Conservation (phyloP, 2,329 filamentous ascomycete species). For the Ophiostoma himal-ulmi region DNA sequence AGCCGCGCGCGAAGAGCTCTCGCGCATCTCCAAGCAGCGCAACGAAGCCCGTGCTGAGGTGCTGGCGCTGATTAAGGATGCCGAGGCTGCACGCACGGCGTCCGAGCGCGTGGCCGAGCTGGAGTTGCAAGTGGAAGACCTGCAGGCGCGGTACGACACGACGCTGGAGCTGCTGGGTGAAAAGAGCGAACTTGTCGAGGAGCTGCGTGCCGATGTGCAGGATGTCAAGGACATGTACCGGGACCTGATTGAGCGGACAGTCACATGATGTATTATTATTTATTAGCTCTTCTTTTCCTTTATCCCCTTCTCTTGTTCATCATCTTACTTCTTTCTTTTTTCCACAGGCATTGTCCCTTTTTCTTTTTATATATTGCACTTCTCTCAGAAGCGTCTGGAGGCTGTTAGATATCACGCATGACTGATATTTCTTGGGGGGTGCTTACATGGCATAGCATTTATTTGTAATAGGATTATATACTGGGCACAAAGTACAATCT, state of each 20-base stretch:
- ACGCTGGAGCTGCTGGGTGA: constrained; percentile 92
- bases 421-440: neutral
- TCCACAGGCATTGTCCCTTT: neutral
- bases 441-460: neutral
- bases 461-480: neutral
- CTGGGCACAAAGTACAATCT: neutral
- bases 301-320: neutral
- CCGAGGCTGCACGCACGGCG: constrained; percentile 61
- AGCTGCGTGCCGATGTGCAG: constrained; percentile 78
- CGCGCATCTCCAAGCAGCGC: constrained; percentile 71
- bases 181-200: constrained; percentile 92
- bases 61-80: constrained; percentile 81
- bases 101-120: constrained; percentile 57
- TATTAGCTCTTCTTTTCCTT: neutral
- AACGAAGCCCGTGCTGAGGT: constrained; percentile 91
- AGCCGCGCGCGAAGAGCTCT: constrained; percentile 77
- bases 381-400: neutral
- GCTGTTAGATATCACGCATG: neutral
- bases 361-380: too few relatives aligned
- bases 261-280: constrained; percentile 32
- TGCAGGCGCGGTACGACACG: constrained; percentile 78
- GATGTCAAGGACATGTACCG: constrained; percentile 97
- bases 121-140: constrained; percentile 58
- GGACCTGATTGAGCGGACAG: constrained; percentile 80
- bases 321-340: neutral